These are phyloP conservation scores for Backusella mclennaniae DNA, from an alignment of 192 early-diverging fungal species.

Conservation along the genomic window DNA sequence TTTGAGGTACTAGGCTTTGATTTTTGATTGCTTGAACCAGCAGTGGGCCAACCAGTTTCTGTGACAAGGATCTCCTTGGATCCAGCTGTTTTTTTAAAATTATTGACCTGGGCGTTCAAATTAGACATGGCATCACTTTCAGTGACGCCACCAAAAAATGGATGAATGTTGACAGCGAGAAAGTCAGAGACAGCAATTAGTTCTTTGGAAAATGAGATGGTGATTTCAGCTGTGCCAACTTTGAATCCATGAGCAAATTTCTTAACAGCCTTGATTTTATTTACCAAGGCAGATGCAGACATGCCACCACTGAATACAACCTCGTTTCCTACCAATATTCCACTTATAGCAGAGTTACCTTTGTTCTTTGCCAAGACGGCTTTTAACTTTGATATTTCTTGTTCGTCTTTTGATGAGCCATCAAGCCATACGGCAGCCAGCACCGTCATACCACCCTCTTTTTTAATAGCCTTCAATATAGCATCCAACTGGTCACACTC, in stretches of 20 bases:
- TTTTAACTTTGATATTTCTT: slow-evolving; percentile 21
- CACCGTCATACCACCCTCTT: slow-evolving; percentile 25
- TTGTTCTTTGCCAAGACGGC: not conserved
- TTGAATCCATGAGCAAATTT: slow-evolving; percentile 13
- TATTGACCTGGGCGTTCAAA: slow-evolving; percentile 47
- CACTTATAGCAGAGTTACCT: slow-evolving; percentile 10
- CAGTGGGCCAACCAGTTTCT: slow-evolving; percentile 65
- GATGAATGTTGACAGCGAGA: slow-evolving; percentile 57
- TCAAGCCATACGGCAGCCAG: slow-evolving; percentile 33
- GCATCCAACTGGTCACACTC: slow-evolving; percentile 28
- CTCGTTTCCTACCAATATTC: slow-evolving; percentile 30
- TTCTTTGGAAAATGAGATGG: slow-evolving; percentile 31
- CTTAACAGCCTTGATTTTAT: slow-evolving; percentile 32
- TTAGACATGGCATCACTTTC: slow-evolving; percentile 44
- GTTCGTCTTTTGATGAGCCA: slow-evolving; percentile 11
- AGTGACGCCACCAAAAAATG: slow-evolving; percentile 53
- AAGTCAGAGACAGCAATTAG: slow-evolving; percentile 55
- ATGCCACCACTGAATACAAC: slow-evolving; percentile 11
- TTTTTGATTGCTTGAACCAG: slow-evolving; percentile 41
- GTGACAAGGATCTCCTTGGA: slow-evolving; percentile 48
- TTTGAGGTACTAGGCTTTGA: slow-evolving; percentile 47
- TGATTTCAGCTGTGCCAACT: slow-evolving; percentile 58
- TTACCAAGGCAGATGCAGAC: slow-evolving; percentile 7
- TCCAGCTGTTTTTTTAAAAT: slow-evolving; percentile 41
- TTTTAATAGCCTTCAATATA: slow-evolving; percentile 25